Evolutionary conservation across 805 yeast species (phyloP).

Genomic region (Starmerella asiatica): DNA sequence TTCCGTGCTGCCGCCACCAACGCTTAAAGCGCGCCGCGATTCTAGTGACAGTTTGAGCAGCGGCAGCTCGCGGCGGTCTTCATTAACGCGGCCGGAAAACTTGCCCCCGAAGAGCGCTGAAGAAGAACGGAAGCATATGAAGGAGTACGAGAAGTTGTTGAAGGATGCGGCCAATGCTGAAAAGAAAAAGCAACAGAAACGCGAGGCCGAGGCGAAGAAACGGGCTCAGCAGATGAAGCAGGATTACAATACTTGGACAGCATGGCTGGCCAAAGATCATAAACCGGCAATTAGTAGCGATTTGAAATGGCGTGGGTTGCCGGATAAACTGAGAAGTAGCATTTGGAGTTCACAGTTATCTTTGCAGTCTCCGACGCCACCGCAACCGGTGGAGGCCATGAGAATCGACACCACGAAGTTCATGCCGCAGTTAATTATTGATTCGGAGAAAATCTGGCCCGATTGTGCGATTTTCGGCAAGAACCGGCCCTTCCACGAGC

Average conservation of each 20-base stretch:
- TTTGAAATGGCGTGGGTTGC: conserved; percentile 50
- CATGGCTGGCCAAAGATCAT: conserved; percentile 22
- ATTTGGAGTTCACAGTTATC: conserved; percentile 38
- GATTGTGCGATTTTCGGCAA: conserved; percentile 30
- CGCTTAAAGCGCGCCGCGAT: not conserved
- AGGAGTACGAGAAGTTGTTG: conserved; percentile 37
- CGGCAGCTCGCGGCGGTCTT: conserved; percentile 20
- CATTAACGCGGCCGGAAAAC: conserved; percentile 49
- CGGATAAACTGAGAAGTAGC: conserved; percentile 32
- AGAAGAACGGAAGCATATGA: conserved; percentile 43
- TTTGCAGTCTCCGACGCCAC: conserved; percentile 13
- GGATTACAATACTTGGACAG: conserved; percentile 31
- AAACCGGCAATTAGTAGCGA: conserved; percentile 33
- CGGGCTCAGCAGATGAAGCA: conserved; percentile 17
- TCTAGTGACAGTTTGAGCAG: conserved; percentile 1
- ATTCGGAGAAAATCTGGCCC: conserved; percentile 27
- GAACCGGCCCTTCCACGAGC: conserved; percentile 26
- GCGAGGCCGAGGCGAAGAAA: conserved; percentile 16
- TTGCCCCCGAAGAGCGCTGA: conserved; percentile 49
- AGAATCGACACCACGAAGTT: not conserved
- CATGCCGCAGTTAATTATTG: conserved; percentile 9
- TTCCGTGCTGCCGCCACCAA: conserved; percentile 7
- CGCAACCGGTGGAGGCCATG: not conserved
- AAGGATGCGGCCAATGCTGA: conserved; percentile 28
- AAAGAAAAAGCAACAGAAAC: conserved; percentile 27